Base-by-base conservation (phyloP, 2,329 filamentous ascomycete species). In the Penicillium rolfsii region DNA sequence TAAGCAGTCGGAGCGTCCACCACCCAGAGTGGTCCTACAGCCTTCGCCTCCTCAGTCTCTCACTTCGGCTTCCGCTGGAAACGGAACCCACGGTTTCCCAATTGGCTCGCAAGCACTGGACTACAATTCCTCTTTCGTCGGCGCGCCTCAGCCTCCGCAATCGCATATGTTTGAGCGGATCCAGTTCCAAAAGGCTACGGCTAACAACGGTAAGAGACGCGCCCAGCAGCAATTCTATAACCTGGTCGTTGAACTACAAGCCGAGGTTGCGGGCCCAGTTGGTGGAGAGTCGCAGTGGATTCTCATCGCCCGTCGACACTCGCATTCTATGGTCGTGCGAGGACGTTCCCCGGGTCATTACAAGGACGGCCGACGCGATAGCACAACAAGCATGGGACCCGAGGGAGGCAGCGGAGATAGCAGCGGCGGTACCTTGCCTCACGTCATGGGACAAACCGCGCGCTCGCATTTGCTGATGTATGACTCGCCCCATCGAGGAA, bases 211-310 rank as follows among this genome's bases (percentile, higher is more conserved):
- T 50, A 96, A 96, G 76, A 85, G 93, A 67, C 84, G 93, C 59
- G 93, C 93, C 1, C 91, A 93, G 19, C 93, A 97, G 73, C 93
- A 97, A 70, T 96, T 93, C 75, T 97, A 96, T 71, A 91, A 95
- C 70, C 83, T 97, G n/a, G 86, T 96, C 49, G 89, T 96, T 4
- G 92, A 96, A 73, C 85, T 96, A 1, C 91, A 87, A 76, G 91
- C 85, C 7, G 88, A 93, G 65, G 79, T 91, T 7, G 83, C 86
- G 2, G 73, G 70, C 38, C 63, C 69, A 6, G 58, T 67, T 12
- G 67, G 72, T 77, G 67, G 77, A 67, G 74, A 79, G 19, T 83
- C 85, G 0, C 82, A 85, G 35, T 93, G 84, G 79, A 79, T 93
- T 69, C 89, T 89, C 71, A 82, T 95, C 55, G 91, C 90, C 3